phyloP scores from a whole-genome alignment of 768 basidiomycete species.

The Cystobasidium tubakii region DNA sequence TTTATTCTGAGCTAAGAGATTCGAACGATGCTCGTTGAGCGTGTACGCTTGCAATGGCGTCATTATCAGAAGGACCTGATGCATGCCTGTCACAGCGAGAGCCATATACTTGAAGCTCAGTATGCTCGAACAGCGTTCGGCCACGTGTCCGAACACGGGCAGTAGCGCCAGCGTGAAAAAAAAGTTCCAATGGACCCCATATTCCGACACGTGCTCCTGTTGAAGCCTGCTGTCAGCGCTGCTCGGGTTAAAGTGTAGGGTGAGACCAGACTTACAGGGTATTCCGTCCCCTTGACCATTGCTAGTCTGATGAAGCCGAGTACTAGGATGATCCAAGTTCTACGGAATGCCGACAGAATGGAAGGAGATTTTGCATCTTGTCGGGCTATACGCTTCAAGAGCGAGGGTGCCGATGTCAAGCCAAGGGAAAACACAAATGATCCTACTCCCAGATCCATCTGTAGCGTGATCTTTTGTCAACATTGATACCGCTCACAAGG shows the following conservation, averaged over 20 bases:
- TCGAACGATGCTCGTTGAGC: slow-evolving; percentile 60
- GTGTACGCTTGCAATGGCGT: slow-evolving; percentile 61
- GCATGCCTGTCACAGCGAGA: slow-evolving; percentile 60
- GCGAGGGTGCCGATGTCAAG: slow-evolving; percentile 75
- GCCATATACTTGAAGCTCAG: slow-evolving; percentile 63
- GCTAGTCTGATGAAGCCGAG: slow-evolving; percentile 72
- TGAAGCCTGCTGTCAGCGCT: too few relatives aligned
- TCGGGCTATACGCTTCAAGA: slow-evolving; percentile 52
- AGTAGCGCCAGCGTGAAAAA: slow-evolving; percentile 84
- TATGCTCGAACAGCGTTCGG: slow-evolving; percentile 62
- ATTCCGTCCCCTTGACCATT: slow-evolving; percentile 85
- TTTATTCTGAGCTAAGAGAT: slow-evolving; percentile 73
- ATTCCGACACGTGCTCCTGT: slow-evolving; percentile 91
- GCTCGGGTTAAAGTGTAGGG: too few relatives aligned
- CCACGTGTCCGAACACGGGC: slow-evolving; percentile 60
- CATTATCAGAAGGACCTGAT: slow-evolving; percentile 62
- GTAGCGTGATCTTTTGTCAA: neutral
- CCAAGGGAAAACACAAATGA: slow-evolving; percentile 97
- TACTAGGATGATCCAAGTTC: slow-evolving; percentile 61
- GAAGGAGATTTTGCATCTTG: slow-evolving; percentile 39
- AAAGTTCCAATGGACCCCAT: slow-evolving; percentile 97
- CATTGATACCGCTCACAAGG: neutral
- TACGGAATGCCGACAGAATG: slow-evolving; percentile 55
- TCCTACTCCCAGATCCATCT: slow-evolving; percentile 99
- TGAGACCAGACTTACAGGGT: slow-evolving; percentile 69